Evolutionary conservation across 805 yeast species (phyloP).

Genomic region (Wickerhamomyces silvicola): DNA sequence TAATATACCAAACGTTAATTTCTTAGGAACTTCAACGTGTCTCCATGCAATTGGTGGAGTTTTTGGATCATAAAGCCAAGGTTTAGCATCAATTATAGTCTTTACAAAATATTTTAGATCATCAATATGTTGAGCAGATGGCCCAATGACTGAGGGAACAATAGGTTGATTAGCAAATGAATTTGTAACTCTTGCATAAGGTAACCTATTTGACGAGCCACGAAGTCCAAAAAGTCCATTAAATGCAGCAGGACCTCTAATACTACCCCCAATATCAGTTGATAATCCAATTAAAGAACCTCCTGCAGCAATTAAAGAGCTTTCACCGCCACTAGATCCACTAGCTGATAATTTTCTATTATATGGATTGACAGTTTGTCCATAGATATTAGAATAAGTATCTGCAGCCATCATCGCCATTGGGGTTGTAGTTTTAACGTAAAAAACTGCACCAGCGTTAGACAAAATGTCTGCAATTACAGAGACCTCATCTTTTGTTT

Average conservation of each 20-base stretch:
- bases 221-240: slow-evolving; percentile 36
- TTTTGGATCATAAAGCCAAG: slow-evolving; percentile 39
- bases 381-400: slow-evolving; percentile 37
- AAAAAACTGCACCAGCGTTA: slow-evolving; percentile 46
- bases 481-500: slow-evolving; percentile 27
- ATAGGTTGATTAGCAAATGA: slow-evolving; percentile 42
- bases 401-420: slow-evolving; percentile 46
- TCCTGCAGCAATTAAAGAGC: slow-evolving; percentile 36
- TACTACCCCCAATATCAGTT: slow-evolving; percentile 47
- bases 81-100: slow-evolving; percentile 27
- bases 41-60: slow-evolving; percentile 37
- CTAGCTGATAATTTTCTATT: slow-evolving; percentile 39
- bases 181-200: slow-evolving; percentile 32
- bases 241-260: slow-evolving; percentile 41
- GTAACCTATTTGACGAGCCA: slow-evolving; percentile 41
- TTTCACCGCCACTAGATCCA: slow-evolving; percentile 52
- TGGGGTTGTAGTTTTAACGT: slow-evolving; percentile 49
- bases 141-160: slow-evolving; percentile 41
- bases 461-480: slow-evolving; percentile 34
- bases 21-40: slow-evolving; percentile 27
- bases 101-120: slow-evolving; percentile 30
- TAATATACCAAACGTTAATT: slow-evolving; percentile 35
- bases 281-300: slow-evolving; percentile 51
- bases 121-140: slow-evolving; percentile 34
- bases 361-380: slow-evolving; percentile 40